phyloP scores from a whole-genome alignment of 345 rosid species.

The Corchorus capsularis region DNA sequence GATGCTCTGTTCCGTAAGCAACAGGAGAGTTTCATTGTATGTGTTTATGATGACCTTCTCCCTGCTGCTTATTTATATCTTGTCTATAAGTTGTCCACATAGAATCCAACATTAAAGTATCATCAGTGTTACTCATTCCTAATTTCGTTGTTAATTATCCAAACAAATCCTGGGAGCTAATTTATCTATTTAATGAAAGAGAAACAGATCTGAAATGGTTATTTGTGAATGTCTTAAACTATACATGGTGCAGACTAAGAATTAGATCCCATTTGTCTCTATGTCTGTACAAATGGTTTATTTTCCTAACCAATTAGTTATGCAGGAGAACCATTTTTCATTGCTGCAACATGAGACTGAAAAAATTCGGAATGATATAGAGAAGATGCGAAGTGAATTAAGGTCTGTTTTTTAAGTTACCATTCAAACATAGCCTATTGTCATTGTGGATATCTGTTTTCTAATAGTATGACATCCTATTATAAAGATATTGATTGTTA shows the following conservation, averaged over 20 bases:
- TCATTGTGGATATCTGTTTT: background rate
- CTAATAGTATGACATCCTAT: background rate
- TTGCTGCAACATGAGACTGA: slow-evolving; percentile 83
- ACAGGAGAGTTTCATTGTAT: background rate
- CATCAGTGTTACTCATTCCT: background rate
- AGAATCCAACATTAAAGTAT: slow-evolving; percentile 3
- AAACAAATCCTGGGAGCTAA: background rate
- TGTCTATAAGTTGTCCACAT: background rate
- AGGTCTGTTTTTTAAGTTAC: slow-evolving; percentile 43
- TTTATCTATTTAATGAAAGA: background rate
- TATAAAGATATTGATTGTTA: slow-evolving; percentile 4
- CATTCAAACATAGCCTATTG: background rate
- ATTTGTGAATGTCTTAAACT: background rate
- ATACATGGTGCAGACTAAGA: background rate
- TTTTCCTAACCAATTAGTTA: slow-evolving; percentile 12
- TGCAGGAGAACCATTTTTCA: slow-evolving; percentile 79
- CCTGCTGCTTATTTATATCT: background rate
- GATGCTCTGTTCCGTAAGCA: background rate
- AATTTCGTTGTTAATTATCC: background rate
- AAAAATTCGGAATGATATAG: slow-evolving; percentile 75
- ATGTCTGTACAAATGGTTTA: background rate
- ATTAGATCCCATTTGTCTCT: background rate
- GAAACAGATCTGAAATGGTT: background rate
- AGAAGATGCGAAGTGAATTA: slow-evolving; percentile 72
- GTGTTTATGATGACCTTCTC: background rate